These are phyloP conservation scores for Coprinopsis cinerea DNA, from an alignment of 768 basidiomycete species.

Conservation along the genomic window DNA sequence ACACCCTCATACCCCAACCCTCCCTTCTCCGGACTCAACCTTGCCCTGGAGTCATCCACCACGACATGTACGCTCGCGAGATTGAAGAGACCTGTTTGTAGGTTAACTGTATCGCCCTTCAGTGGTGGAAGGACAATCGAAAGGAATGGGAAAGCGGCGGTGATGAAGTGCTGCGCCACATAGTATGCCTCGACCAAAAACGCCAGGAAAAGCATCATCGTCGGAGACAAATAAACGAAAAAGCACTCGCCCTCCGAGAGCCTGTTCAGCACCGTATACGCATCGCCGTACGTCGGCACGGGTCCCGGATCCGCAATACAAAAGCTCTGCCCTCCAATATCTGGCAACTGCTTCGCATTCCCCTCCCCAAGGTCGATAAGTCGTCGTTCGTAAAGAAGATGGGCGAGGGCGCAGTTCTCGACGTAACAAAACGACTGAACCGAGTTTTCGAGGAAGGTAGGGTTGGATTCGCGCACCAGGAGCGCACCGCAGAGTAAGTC, in stretches of 20 bases:
- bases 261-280: constrained; percentile 47
- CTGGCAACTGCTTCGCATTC: constrained; percentile 33
- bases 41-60: constrained; percentile 62
- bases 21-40: constrained; percentile 46
- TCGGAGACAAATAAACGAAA: constrained; percentile 55
- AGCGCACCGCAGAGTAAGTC: constrained; percentile 64
- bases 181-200: constrained; percentile 54
- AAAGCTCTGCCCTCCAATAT: constrained; percentile 73
- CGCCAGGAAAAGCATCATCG: constrained; percentile 59
- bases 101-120: constrained; percentile 43
- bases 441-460: constrained; percentile 53
- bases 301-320: constrained; percentile 60
- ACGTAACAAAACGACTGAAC: constrained; percentile 67
- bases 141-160: constrained; percentile 20
- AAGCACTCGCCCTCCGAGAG: constrained; percentile 51
- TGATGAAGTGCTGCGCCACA: constrained; percentile 36
- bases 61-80: constrained; percentile 50
- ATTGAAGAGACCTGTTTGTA: constrained; percentile 56
- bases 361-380: constrained; percentile 51
- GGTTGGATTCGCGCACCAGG: constrained; percentile 52
- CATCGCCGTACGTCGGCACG: constrained; percentile 56
- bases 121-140: constrained; percentile 34
- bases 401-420: constrained; percentile 70
- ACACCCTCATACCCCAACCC: constrained; percentile 58
- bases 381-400: constrained; percentile 67